Evolutionary conservation across 768 basidiomycete species (phyloP).

Genomic region (Agrocybe praecox): DNA sequence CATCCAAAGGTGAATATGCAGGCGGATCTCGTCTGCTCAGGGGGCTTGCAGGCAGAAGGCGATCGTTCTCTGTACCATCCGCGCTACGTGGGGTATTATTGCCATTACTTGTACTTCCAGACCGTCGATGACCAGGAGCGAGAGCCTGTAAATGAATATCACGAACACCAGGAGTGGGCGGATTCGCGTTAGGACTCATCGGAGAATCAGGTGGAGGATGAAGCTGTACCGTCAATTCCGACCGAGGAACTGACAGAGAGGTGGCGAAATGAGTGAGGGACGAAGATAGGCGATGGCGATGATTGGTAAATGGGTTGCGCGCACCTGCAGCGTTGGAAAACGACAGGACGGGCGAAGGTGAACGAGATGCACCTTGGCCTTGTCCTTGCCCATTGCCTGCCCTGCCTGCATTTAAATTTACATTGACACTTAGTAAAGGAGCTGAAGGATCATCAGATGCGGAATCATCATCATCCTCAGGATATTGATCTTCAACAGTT

Average conservation of each 20-base stretch:
- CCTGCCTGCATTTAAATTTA: not conserved
- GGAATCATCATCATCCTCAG: slow-evolving; percentile 44
- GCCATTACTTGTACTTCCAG: slow-evolving; percentile 28
- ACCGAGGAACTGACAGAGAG: slow-evolving; percentile 61
- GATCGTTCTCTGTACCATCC: slow-evolving; percentile 28
- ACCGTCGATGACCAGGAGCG: slow-evolving; percentile 38
- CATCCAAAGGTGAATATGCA: slow-evolving; percentile 87
- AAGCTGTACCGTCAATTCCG: slow-evolving; percentile 69
- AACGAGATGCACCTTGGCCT: slow-evolving; percentile 43
- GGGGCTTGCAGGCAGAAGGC: slow-evolving; percentile 28
- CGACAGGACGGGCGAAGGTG: slow-evolving; percentile 48
- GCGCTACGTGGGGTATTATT: slow-evolving; percentile 8
- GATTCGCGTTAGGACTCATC: slow-evolving; percentile 69
- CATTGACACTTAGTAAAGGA: slow-evolving; percentile 19
- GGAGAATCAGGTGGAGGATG: slow-evolving; percentile 84
- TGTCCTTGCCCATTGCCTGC: slow-evolving; percentile 10
- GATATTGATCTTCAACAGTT: slow-evolving; percentile 45
- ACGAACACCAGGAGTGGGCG: slow-evolving; percentile 81
- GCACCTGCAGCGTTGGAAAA: slow-evolving; percentile 77
- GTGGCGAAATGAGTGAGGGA: slow-evolving; percentile 71
- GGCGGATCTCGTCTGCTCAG: slow-evolving; percentile 71
- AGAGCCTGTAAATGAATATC: slow-evolving; percentile 83
- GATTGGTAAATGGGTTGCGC: slow-evolving; percentile 78
- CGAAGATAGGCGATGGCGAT: slow-evolving; percentile 60
- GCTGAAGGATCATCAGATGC: slow-evolving; percentile 28